Conservation (phyloP, 1,139 yeast genomes). For the Komagataea norvegica region DNA sequence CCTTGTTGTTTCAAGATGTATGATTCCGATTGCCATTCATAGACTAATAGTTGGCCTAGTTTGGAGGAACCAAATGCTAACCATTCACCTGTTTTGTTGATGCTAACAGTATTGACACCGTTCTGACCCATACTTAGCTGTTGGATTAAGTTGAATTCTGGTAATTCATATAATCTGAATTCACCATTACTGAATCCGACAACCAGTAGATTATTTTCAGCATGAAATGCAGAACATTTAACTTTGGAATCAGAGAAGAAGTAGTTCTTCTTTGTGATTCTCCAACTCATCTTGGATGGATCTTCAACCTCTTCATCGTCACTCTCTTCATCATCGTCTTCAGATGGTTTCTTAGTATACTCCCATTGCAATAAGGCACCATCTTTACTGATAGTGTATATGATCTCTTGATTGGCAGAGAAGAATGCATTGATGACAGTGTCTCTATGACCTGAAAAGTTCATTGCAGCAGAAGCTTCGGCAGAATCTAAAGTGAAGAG, state of each 20-base stretch:
- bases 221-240: slow-evolving; percentile 79
- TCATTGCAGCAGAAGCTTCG: slow-evolving; percentile 78
- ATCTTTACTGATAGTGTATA: slow-evolving; percentile 88
- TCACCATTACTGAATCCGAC: slow-evolving; percentile 94
- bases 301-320: slow-evolving; percentile 38
- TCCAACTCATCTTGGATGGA: slow-evolving; percentile 56
- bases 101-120: slow-evolving; percentile 74
- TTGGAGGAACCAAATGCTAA: slow-evolving; percentile 89
- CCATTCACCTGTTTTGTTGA: slow-evolving; percentile 93
- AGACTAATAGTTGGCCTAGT: slow-evolving; percentile 88
- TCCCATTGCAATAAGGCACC: slow-evolving; percentile 96
- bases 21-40: slow-evolving; percentile 99
- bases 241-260: slow-evolving; percentile 70
- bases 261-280: slow-evolving; percentile 73
- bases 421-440: slow-evolving; percentile 84
- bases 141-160: slow-evolving; percentile 72
- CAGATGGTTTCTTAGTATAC: slow-evolving; percentile 51
- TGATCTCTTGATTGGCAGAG: slow-evolving; percentile 76
- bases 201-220: slow-evolving; percentile 62
- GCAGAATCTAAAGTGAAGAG: slow-evolving; percentile 73
- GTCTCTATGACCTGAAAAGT: slow-evolving; percentile 90
- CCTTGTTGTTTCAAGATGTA: slow-evolving; percentile 95
- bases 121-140: slow-evolving; percentile 91
- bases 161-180: slow-evolving; percentile 86
- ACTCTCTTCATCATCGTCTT: slow-evolving; percentile 37